Conservation (phyloP, 208 protist genomes). For the Naegleria gruberi region DNA sequence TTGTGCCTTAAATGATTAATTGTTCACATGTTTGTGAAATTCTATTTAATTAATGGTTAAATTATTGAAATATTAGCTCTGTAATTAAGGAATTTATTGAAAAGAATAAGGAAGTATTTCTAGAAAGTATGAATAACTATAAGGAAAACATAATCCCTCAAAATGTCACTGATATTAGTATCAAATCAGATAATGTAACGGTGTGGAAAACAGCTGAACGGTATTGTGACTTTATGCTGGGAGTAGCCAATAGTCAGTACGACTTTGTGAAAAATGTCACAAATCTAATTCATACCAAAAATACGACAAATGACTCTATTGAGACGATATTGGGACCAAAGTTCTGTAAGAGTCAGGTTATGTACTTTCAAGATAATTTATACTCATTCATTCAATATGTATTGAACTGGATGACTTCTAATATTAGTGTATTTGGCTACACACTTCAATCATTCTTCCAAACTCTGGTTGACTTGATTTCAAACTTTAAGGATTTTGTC, state of each 20-base stretch:
- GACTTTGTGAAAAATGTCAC: background rate
- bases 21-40: too few species aligned
- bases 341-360: background rate
- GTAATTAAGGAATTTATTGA: slow-evolving; percentile 7
- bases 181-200: background rate
- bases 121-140: background rate
- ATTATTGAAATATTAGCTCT: too few species aligned
- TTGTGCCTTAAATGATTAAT: background rate
- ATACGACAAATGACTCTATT: background rate
- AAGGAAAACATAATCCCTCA: background rate
- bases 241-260: background rate
- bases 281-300: background rate
- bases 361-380: background rate
- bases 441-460: background rate
- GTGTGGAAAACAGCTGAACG: background rate
- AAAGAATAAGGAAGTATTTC: background rate
- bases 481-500: background rate
- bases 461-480: background rate
- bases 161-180: background rate
- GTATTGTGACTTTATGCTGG: background rate
- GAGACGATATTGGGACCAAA: background rate
- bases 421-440: background rate
- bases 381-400: background rate
- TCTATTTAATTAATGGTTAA: too few species aligned
- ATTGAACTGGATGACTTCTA: background rate